These are phyloP conservation scores for Crucihimalaya himalaica DNA, from an alignment of 345 rosid species.

Conservation along the genomic window DNA sequence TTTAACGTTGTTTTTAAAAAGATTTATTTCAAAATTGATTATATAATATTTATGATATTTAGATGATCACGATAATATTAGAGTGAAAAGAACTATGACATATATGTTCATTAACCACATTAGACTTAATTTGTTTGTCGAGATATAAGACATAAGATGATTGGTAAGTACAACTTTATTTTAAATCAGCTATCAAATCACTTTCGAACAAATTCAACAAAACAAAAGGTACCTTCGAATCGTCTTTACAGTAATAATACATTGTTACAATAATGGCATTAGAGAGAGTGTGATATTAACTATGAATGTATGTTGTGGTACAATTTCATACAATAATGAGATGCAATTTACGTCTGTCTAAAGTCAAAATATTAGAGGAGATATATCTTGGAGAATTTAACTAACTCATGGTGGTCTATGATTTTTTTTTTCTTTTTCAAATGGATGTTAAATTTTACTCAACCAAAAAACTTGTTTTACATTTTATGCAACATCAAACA, in stretches of 20 bases:
- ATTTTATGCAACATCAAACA: too few relatives aligned
- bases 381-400: not conserved
- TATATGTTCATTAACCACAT: not conserved
- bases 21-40: not conserved
- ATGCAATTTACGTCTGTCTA: not conserved
- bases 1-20: not conserved
- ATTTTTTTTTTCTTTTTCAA: too few relatives aligned
- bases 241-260: not conserved
- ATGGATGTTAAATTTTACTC: too few relatives aligned
- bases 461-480: too few relatives aligned
- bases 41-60: not conserved
- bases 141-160: not conserved
- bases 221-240: not conserved
- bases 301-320: not conserved
- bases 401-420: too few relatives aligned
- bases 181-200: constrained; percentile 14
- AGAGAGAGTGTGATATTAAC: not conserved
- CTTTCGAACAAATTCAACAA: not conserved
- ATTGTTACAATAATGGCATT: not conserved
- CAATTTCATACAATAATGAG: not conserved
- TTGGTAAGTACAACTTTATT: constrained; percentile 13
- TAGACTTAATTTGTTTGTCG: constrained; percentile 3
- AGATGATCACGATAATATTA: not conserved
- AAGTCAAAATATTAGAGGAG: not conserved
- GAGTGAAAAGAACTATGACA: not conserved